Base-by-base conservation (phyloP, 2,329 filamentous ascomycete species). In the Tolypocladium tundrense region DNA sequence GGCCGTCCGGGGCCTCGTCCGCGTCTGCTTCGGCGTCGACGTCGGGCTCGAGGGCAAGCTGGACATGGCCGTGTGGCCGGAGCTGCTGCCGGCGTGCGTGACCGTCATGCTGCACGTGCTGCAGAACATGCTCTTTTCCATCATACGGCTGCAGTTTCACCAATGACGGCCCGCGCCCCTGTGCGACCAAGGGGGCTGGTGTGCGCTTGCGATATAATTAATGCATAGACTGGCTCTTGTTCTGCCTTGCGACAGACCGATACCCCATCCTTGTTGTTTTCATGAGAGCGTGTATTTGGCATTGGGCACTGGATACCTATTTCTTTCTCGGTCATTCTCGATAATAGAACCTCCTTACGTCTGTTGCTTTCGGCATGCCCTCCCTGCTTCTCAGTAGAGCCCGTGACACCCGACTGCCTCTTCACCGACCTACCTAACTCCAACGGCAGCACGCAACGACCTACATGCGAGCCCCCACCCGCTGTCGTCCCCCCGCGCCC, bases 111-210 rank as follows among this genome's bases (percentile, higher is more conserved):
- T 88, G 68, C 85, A 88, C 65, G 85, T 88, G 55, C 67, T 88
- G 70, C 85, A 88, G 72, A 88, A 88, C 68, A 88, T 88, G 85
- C 70, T 88, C 58, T 88, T 88, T 72, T 85, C 83, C 52, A 88
- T 88, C 65, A 81, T 87, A 41, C 78, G 85, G 61, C 71, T 88
- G 66, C 79, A 82, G 62, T 88, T 88, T 64, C 75, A 58, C 57
- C 43, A 55, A 31, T 53, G 16, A 39, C 6, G 14, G 41, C 13
- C 14, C 2, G 43, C 27, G 16, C 24, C 27, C 43, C 14, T 27
- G 43, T 31, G 43, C 43, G 43, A 48, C 43, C 14, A 48, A 27
- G 9, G 14, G 43, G 31, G 13, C 24, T 10, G 43, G 24, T 7
- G 19, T 50, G 43, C 27, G 14, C 45, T 5, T 31, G 45, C 7